These are phyloP conservation scores for Schizopora paradoxa DNA, from an alignment of 1,284 basidiomycete genomes.

Conservation along the genomic window DNA sequence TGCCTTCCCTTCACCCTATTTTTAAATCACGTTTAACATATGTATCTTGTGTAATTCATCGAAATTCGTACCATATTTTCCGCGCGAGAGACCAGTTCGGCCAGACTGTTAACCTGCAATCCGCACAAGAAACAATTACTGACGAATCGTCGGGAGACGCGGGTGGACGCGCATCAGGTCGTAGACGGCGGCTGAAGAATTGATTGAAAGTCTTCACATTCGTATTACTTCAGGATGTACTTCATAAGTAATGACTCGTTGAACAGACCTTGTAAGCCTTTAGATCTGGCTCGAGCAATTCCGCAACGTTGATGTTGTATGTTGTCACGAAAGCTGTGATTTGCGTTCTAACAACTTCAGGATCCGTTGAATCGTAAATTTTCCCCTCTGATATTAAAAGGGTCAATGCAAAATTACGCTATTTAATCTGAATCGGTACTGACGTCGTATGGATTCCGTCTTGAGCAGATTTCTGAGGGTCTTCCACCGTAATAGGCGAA, in stretches of 20 bases:
- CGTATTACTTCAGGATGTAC: neutral
- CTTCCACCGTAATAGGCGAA: conserved; percentile 33
- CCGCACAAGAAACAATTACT: conserved; percentile 41
- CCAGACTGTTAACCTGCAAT: conserved; percentile 47
- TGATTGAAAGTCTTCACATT: conserved; percentile 46
- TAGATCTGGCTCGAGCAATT: conserved; percentile 40
- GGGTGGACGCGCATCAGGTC: conserved; percentile 41
- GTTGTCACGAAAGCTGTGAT: conserved; percentile 44
- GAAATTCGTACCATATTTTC: conserved; percentile 34
- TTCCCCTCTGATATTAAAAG: conserved; percentile 21
- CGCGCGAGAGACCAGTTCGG: conserved; percentile 39
- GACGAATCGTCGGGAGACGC: conserved; percentile 35
- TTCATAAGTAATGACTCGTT: neutral
- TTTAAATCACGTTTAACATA: neutral
- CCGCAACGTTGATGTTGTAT: conserved; percentile 40
- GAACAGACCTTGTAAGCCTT: conserved; percentile 29
- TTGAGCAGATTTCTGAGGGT: conserved; percentile 36
- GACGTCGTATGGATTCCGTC: conserved; percentile 42
- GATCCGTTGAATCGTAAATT: conserved; percentile 25
- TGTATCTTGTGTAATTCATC: neutral
- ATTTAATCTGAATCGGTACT: conserved; percentile 11
- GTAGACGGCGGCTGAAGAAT: conserved; percentile 48
- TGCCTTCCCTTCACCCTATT: conserved; percentile 46
- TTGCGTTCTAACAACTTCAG: conserved; percentile 27
- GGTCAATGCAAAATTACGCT: neutral